A percentile compares a stretch with the other conserved stretches of the same genome.
Conservation (phyloP, 2,329 filamentous ascomycete genomes). For the Magnaporthiopsis rhizophila region DNA sequence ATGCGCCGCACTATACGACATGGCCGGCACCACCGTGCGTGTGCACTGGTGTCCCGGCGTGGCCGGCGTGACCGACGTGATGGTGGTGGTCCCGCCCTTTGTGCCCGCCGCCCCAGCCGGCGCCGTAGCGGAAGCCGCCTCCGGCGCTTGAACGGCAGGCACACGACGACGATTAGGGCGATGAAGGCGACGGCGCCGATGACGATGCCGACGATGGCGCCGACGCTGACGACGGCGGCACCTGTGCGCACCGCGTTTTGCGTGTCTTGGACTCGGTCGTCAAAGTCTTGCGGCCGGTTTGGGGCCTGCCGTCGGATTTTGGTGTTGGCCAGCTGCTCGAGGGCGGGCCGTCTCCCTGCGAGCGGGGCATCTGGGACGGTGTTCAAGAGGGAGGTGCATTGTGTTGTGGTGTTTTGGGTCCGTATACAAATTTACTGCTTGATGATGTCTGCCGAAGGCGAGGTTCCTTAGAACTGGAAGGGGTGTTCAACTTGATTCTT, state of each 20-base stretch:
- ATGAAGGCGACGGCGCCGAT: slow-evolving; percentile 1
- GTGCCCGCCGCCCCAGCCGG: no score
- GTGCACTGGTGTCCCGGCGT: neutral
- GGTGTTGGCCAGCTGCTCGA: no score
- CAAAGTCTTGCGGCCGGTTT: neutral
- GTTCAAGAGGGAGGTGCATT: neutral
- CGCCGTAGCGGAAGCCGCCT: neutral
- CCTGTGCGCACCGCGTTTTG: neutral
- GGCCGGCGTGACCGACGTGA: neutral
- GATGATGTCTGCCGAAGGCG: no score
- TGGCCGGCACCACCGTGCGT: no score
- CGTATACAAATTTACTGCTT: no score
- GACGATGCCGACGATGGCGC: slow-evolving; percentile 8
- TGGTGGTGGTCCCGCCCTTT: neutral
- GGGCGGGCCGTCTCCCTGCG: no score
- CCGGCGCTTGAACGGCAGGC: neutral
- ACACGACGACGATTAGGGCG: neutral
- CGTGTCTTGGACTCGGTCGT: neutral
- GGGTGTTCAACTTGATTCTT: no score
- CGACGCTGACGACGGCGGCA: slow-evolving; percentile 3
- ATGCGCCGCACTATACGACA: no score
- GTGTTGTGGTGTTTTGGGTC: no score
- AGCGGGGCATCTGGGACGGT: no score
- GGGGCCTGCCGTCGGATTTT: neutral
- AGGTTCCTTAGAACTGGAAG: no score